Conservation (phyloP, 768 basidiomycete genomes). For the Leucosporidium yakuticum region DNA sequence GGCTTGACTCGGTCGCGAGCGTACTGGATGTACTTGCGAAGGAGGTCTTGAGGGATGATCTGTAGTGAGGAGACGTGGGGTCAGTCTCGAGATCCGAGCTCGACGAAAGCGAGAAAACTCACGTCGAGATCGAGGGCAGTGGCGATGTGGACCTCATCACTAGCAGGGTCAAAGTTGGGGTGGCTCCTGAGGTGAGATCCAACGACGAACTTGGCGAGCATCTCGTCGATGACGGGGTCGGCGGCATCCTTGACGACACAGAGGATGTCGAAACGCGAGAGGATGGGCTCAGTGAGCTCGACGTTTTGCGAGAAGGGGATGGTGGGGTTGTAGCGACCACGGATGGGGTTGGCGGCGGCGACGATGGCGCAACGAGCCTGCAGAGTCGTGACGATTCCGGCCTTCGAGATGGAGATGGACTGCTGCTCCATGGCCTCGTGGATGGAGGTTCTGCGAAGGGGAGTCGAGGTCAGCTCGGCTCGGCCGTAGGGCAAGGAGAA, state of each 20-base stretch:
- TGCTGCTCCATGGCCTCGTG: slow-evolving; percentile 99
- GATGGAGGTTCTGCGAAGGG: slow-evolving; percentile 62
- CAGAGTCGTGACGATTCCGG: slow-evolving; percentile 95
- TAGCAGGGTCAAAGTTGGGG: slow-evolving; percentile 69
- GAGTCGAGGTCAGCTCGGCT: neutral
- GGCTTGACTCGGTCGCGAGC: slow-evolving; percentile 87
- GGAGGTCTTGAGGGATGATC: slow-evolving; percentile 93
- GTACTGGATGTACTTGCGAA: slow-evolving; percentile 99
- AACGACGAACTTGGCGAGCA: slow-evolving; percentile 95
- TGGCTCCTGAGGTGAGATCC: slow-evolving; percentile 92
- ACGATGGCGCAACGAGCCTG: slow-evolving; percentile 97
- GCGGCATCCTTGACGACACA: slow-evolving; percentile 94
- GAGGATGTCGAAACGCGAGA: slow-evolving; percentile 95
- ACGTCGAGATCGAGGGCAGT: slow-evolving; percentile 54
- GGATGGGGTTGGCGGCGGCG: slow-evolving; percentile 94
- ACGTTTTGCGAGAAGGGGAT: slow-evolving; percentile 98
- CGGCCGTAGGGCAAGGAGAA: neutral
- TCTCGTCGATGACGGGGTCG: slow-evolving; percentile 93
- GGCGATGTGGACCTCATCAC: slow-evolving; percentile 89
- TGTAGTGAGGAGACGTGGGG: slow-evolving; percentile 41
- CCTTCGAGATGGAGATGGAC: slow-evolving; percentile 97
- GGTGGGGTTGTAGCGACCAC: slow-evolving; percentile 95
- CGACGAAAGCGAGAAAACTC: slow-evolving; percentile 3
- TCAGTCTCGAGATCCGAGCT: neutral
- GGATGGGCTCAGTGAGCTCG: slow-evolving; percentile 93